These are phyloP conservation scores for Rhodotorula kratochvilovae DNA, from an alignment of 768 basidiomycete species.

Conservation along the genomic window DNA sequence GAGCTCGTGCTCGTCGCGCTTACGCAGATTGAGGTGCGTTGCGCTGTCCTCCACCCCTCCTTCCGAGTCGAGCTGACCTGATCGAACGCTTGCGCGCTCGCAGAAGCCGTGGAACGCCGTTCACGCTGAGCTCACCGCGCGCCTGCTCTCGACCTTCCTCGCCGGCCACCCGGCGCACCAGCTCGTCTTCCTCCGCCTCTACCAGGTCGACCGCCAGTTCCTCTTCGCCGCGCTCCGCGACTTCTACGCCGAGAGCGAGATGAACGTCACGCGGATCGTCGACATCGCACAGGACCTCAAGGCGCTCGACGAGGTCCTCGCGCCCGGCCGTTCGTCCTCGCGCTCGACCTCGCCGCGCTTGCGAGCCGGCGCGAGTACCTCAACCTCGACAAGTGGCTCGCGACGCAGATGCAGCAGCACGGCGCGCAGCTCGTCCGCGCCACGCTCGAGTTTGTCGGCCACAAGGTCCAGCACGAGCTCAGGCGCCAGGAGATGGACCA, in stretches of 20 bases:
- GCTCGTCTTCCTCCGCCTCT: constrained; percentile 92
- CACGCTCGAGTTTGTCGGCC: constrained; percentile 79
- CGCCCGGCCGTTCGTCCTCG: constrained; percentile 64
- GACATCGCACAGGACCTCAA: constrained; percentile 94
- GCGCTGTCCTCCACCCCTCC: background rate
- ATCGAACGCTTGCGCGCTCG: too few species aligned
- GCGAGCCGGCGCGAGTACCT: constrained; percentile 89
- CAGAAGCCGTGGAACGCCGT: constrained; percentile 83
- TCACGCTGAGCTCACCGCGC: constrained; percentile 77
- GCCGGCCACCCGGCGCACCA: constrained; percentile 91
- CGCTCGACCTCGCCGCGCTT: constrained; percentile 87
- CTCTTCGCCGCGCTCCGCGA: constrained; percentile 82
- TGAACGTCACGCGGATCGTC: constrained; percentile 88
- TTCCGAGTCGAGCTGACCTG: too few species aligned
- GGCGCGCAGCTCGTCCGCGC: constrained; percentile 81
- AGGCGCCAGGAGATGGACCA: constrained; percentile 60
- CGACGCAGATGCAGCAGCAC: constrained; percentile 74
- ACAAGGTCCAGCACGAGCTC: constrained; percentile 87
- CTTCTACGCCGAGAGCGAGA: constrained; percentile 83
- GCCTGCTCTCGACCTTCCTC: constrained; percentile 81
- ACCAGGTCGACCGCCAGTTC: constrained; percentile 82
- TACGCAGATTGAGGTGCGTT: constrained; percentile 77
- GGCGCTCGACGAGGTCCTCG: constrained; percentile 88
- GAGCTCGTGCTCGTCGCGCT: constrained; percentile 92
- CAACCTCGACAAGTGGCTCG: constrained; percentile 94